Conservation (phyloP, 352 stramenopile genomes). For the Phytophthora cactorum region DNA sequence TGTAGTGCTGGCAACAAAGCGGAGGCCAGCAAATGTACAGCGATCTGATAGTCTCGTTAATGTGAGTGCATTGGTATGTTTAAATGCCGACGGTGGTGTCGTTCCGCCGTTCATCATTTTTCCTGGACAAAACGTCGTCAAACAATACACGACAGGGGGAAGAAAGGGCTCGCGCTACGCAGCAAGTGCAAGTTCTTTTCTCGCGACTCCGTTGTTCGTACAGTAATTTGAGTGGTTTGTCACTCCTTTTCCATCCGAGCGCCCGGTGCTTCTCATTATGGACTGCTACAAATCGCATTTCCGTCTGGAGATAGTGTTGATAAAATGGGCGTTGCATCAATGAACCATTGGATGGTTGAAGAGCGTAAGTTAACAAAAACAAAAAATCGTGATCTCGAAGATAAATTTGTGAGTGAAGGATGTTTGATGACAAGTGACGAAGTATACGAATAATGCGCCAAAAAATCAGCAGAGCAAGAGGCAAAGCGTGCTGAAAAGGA, state of each 20-base stretch:
- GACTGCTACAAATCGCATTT: neutral
- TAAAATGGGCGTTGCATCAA: too few species aligned
- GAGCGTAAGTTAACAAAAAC: too few species aligned
- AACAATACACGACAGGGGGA: neutral
- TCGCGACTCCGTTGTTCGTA: neutral
- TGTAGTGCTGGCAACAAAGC: neutral
- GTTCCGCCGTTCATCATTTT: neutral
- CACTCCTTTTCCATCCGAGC: neutral
- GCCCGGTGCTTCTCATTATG: neutral
- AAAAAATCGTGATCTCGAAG: too few species aligned
- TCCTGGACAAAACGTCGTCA: neutral
- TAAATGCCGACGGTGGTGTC: neutral
- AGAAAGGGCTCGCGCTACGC: neutral
- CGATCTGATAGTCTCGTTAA: neutral
- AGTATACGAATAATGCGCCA: too few species aligned
- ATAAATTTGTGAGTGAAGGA: too few species aligned
- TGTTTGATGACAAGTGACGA: too few species aligned
- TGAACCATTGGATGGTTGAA: too few species aligned
- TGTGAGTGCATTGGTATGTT: neutral
- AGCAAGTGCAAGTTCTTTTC: neutral
- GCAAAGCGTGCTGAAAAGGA: too few species aligned
- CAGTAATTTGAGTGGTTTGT: neutral
- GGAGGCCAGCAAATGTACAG: neutral
- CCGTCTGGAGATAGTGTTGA: neutral
- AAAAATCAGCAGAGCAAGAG: too few species aligned